Base-by-base conservation (phyloP, 805 yeast species). In the Wickerhamiella siamensis region DNA sequence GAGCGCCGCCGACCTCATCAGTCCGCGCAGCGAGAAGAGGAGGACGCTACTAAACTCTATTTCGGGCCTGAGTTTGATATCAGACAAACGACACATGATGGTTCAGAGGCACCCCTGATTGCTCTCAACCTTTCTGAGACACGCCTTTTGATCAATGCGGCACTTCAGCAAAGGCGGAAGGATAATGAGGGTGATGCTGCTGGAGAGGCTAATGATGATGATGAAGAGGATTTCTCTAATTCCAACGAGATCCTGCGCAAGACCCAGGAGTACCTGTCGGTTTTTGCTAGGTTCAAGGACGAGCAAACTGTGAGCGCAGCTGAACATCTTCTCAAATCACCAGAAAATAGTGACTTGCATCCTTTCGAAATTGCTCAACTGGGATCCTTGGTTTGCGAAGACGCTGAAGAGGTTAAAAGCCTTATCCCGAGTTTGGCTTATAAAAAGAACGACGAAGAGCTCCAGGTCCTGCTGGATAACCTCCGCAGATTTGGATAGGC, bases 301-400 rank as follows among this genome's bases (percentile, higher is more conserved):
- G 80, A 84, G 32, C 87, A 87, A 47, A 84, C 96, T 0, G 87
- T 91, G 27, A 78, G 83, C 44, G 95, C 96, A 1, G 97, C 86
- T 17, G 96, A 88, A 57, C 83, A 81, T 51, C 65, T 91, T 48
- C 68, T 91, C 55, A 77, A 75, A 47, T 65, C 78, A 21, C 75
- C 79, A 38, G 94, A 83, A 49, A 79, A 78, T 53, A 64, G 73
- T 33, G 78, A 75, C 21, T 63, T 91, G 53, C 98, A 91, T 65
- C 97, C 98, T 1, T 91, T 91, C 60, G 98, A 91, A 63, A 68
- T 83, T 42, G 94, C 97, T 1, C 97, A 91, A 62, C 65, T 80
- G 46, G 77, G 93, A 0, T 83, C 94, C 3, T 69, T 88, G 47
- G 81, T 91, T 24, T 87, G 96, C 62, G 98, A 88, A 56, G 96